Evolutionary conservation across 768 basidiomycete genomes (phyloP).

Genomic region (Tulasnella sp.): DNA sequence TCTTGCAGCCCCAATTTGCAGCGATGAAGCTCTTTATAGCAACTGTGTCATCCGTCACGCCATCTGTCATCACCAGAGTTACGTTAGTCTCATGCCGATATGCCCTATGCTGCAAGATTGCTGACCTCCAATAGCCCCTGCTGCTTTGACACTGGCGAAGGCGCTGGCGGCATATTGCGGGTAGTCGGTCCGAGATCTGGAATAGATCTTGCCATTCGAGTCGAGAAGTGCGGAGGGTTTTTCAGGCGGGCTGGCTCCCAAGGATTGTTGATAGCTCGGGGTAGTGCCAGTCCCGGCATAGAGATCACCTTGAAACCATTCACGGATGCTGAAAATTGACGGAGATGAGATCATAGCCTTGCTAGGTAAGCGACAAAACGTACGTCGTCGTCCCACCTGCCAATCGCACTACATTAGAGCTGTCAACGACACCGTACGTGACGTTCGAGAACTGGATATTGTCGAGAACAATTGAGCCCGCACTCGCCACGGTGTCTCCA

Average conservation of each 20-base stretch:
- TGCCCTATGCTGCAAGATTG: constrained; percentile 22
- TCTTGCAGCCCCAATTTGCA: constrained; percentile 60
- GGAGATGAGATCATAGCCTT: too few relatives aligned
- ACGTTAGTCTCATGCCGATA: constrained; percentile 56
- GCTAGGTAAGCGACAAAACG: not conserved
- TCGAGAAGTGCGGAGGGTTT: constrained; percentile 52
- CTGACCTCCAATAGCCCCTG: not conserved
- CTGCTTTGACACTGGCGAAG: constrained; percentile 20
- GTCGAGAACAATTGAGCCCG: constrained; percentile 54
- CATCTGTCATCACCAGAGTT: too few relatives aligned
- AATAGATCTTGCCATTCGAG: constrained; percentile 16
- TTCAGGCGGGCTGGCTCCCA: constrained; percentile 33
- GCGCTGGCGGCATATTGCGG: constrained; percentile 46
- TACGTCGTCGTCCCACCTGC: constrained; percentile 28
- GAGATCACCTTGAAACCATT: constrained; percentile 73
- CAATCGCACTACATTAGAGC: constrained; percentile 39
- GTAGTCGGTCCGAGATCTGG: constrained; percentile 29
- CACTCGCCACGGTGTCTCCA: constrained; percentile 33
- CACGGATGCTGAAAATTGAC: constrained; percentile 30
- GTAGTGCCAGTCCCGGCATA: constrained; percentile 40
- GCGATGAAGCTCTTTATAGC: constrained; percentile 51
- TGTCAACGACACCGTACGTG: constrained; percentile 47
- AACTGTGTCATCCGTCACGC: constrained; percentile 60
- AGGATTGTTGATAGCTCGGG: constrained; percentile 40
- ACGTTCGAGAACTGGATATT: constrained; percentile 53